Conservation (phyloP, 164 flowering plant genomes). For the Echeveria elegans region DNA sequence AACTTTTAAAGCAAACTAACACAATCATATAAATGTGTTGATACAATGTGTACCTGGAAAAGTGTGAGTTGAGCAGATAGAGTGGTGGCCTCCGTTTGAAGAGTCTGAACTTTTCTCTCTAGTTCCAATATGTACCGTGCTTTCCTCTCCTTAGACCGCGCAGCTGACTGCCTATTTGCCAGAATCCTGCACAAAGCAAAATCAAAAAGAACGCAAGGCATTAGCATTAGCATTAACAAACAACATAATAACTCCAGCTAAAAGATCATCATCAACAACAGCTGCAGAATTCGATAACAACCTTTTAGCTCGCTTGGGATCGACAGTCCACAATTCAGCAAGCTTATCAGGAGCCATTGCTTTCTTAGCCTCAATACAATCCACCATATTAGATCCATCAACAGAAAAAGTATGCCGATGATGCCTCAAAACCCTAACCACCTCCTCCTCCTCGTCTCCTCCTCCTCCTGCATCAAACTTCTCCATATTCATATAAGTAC, state of each 20-base stretch:
- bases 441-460: slow-evolving; percentile 10
- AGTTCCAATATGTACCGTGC: slow-evolving; percentile 84
- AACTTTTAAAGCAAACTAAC: neutral
- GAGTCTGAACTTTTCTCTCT: slow-evolving; percentile 90
- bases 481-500: slow-evolving; percentile 51
- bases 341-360: slow-evolving; percentile 85
- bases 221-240: neutral
- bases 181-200: slow-evolving; percentile 42
- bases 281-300: slow-evolving; percentile 7
- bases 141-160: slow-evolving; percentile 94
- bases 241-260: neutral
- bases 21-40: neutral
- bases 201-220: too few species aligned
- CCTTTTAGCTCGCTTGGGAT: slow-evolving; percentile 89
- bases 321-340: slow-evolving; percentile 67
- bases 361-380: slow-evolving; percentile 66
- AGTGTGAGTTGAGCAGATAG: slow-evolving; percentile 93
- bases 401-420: slow-evolving; percentile 77
- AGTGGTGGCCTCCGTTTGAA: slow-evolving; percentile 98
- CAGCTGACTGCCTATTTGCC: slow-evolving; percentile 97
- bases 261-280: too few species aligned
- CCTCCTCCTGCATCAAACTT: slow-evolving; percentile 22
- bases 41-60: slow-evolving; percentile 47
- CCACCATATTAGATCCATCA: slow-evolving; percentile 58
- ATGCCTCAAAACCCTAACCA: slow-evolving; percentile 21